A percentile compares a stretch with the other conserved stretches of the same genome.
Conservation (phyloP, 2,329 filamentous ascomycete species). For the Epichloe sylvatica region DNA sequence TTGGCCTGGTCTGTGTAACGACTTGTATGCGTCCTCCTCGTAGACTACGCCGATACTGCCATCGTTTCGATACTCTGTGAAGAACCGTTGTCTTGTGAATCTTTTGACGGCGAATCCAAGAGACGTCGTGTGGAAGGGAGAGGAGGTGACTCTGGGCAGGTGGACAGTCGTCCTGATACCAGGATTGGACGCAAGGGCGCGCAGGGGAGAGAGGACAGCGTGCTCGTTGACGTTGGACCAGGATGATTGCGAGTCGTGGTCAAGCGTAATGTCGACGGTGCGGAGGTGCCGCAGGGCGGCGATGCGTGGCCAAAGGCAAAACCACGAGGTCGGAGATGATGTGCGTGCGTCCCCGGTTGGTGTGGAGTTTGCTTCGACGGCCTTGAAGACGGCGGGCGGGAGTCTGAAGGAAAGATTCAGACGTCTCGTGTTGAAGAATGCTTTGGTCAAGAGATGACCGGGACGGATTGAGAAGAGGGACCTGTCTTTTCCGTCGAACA, state of each 20-base stretch:
- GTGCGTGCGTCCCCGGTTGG: background rate
- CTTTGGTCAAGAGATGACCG: background rate
- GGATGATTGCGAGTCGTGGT: slow-evolving; percentile 5
- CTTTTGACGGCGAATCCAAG: background rate
- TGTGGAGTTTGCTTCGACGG: background rate
- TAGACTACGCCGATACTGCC: slow-evolving; percentile 5
- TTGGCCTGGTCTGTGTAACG: slow-evolving; percentile 1
- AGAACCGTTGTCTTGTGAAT: slow-evolving; percentile 4
- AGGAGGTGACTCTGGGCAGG: background rate
- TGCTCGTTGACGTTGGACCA: slow-evolving; percentile 5
- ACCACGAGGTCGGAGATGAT: background rate
- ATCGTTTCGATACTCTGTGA: slow-evolving; percentile 4
- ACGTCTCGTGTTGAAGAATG: background rate
- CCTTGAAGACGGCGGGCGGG: background rate
- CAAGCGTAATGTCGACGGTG: slow-evolving; percentile 1
- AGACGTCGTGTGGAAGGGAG: background rate
- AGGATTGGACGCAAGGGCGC: background rate
- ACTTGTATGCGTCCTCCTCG: slow-evolving; percentile 5
- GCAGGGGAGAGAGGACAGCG: slow-evolving; percentile 1
- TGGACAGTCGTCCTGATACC: background rate
- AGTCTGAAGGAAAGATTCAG: slow-evolving; percentile 2
- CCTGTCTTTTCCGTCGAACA: background rate
- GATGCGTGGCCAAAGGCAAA: slow-evolving; percentile 1
- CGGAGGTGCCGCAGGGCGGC: background rate
- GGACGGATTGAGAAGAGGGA: background rate